Base-by-base conservation (phyloP, 345 rosid species). In the Anacardium occidentale region DNA sequence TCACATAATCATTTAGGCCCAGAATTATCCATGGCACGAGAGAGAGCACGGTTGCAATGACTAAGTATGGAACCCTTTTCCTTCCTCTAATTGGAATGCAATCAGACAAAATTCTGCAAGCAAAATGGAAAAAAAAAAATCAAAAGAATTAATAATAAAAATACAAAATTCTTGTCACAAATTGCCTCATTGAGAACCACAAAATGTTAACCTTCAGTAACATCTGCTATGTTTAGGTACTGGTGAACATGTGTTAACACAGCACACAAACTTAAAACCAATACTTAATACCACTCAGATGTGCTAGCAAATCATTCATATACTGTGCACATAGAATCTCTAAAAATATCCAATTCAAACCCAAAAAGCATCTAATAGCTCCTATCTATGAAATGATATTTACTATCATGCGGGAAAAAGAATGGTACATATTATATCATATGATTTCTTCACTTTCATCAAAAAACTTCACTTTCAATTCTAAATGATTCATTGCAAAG, bases 21-120 rank as follows among this genome's bases (percentile, higher is more conserved):
- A 92, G 85, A 86, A 92, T 57, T 62, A 91, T 80, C 99, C 99
- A 95, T 68, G 99, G 96, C 58, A 88, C 84, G 29, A 95, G 87
- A 74, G 97, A 92, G 29, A 91, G 82, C 64, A 91, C 74, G 15
- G 97, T 89, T 5, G 98, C 84, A 75, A 92, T 81, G 62, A 88
- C 74, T 68, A 95, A 80, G 82, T 95, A 95, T 0, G 99, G 99
- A 13, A 88, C 83, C 85, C 98, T 85, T 81, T 89, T 95, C 69
- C 83, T 89, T 78, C 96, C 98, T 76, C 66, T 77, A 32, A 95
- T 95, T 2, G 98, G 97, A 66, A 95, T 87, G 76, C 98, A 92
- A 77, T 92, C 99, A 8, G 98, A 92, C 34, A 95, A 71, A 73
- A 95, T 95, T 73, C 98, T 92, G 87, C 87, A 58, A 3, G 48